These are phyloP conservation scores for Amoeboaphelidium protococcarum DNA, from an alignment of 371 early-diverging fungal species.

Conservation along the genomic window DNA sequence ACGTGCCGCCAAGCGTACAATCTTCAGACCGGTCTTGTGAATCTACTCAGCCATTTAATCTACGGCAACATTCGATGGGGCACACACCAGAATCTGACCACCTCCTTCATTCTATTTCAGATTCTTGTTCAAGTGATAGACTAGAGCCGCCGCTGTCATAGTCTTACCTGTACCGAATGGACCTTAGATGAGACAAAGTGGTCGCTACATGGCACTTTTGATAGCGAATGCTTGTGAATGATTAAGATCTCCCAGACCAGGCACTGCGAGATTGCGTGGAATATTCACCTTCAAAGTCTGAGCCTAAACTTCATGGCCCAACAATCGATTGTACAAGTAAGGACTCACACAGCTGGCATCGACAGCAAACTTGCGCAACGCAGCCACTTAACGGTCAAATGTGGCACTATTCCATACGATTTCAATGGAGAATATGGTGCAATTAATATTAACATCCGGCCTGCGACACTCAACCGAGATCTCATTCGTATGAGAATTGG, in stretches of 20 bases:
- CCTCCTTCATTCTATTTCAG: conserved; percentile 10
- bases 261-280: conserved; percentile 40
- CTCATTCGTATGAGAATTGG: conserved; percentile 77
- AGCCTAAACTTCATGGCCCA: conserved; percentile 76
- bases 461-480: conserved; percentile 56
- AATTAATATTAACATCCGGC: conserved; percentile 40
- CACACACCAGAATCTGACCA: conserved; percentile 90
- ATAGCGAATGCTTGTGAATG: conserved; percentile 89
- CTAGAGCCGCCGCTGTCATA: conserved; percentile 85
- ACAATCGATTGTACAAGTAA: conserved; percentile 70
- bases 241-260: conserved; percentile 83
- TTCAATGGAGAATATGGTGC: conserved; percentile 84
- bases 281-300: conserved; percentile 4
- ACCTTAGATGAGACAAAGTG: conserved; percentile 85
- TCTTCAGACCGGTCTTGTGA: conserved; percentile 76
- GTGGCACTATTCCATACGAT: conserved; percentile 96
- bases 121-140: conserved; percentile 80
- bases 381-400: conserved; percentile 85
- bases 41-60: conserved; percentile 94
- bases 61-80: conserved; percentile 97
- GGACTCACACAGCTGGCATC: conserved; percentile 78
- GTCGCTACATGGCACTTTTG: conserved; percentile 59
- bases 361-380: conserved; percentile 81
- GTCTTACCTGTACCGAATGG: conserved; percentile 84
- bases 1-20: conserved; percentile 82